Evolutionary conservation across 257 asterid genomes (phyloP).

Genomic region (Solanum commersonii): DNA sequence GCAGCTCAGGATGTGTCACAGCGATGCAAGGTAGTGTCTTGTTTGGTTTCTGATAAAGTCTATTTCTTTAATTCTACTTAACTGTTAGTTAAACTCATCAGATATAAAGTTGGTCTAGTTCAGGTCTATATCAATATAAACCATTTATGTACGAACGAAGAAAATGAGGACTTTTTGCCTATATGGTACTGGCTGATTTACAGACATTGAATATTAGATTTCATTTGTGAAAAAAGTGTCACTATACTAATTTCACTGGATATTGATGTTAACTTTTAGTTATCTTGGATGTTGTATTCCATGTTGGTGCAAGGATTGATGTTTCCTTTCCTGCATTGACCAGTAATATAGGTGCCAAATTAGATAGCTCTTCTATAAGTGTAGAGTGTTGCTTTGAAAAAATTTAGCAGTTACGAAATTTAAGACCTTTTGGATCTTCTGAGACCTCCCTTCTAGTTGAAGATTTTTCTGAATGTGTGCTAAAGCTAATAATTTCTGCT

Average conservation of each 20-base stretch:
- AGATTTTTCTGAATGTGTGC: background rate
- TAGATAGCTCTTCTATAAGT: too few species aligned
- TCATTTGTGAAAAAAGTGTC: background rate
- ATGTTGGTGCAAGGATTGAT: too few species aligned
- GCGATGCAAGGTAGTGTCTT: slow-evolving; percentile 70
- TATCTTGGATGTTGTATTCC: background rate
- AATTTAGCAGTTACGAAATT: background rate
- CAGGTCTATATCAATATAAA: background rate
- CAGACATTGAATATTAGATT: background rate
- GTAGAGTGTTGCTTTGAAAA: background rate
- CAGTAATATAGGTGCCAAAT: background rate
- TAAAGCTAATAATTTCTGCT: background rate
- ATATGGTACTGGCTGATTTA: background rate
- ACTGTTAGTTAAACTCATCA: background rate
- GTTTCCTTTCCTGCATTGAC: background rate
- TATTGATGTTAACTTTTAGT: background rate
- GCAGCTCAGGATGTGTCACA: slow-evolving; percentile 84
- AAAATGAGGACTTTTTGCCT: background rate
- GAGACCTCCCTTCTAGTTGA: background rate
- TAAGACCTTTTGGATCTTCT: background rate
- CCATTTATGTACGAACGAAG: background rate
- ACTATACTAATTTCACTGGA: background rate
- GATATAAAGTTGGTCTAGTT: background rate
- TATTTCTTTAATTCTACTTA: background rate
- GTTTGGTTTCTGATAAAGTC: background rate